Evolutionary conservation across 495 filamentous ascomycete genomes (phyloP).

Genomic region (Penicillium longicatenatum): DNA sequence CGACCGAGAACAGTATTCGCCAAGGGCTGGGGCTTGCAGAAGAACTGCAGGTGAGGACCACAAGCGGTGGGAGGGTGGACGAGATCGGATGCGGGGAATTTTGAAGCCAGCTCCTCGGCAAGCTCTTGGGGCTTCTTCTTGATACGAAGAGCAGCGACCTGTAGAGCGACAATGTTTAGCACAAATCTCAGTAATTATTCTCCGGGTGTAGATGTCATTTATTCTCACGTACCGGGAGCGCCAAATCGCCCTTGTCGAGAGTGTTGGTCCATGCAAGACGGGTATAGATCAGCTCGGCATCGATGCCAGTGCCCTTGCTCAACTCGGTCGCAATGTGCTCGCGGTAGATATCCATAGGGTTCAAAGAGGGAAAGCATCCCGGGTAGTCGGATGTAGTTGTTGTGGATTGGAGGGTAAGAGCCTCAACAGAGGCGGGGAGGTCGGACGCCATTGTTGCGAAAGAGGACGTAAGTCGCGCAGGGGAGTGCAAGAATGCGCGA

Average conservation of each 20-base stretch:
- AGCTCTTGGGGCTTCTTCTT: slow-evolving; percentile 81
- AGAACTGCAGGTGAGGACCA: slow-evolving; percentile 80
- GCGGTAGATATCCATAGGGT: slow-evolving; percentile 87
- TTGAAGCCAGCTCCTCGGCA: slow-evolving; percentile 67
- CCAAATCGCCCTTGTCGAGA: slow-evolving; percentile 87
- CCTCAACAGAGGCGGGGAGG: slow-evolving; percentile 41
- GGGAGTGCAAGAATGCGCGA: slow-evolving; percentile 12
- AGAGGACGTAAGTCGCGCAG: slow-evolving; percentile 16
- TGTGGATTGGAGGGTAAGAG: slow-evolving; percentile 43
- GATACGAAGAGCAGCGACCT: slow-evolving; percentile 72
- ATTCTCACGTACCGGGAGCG: slow-evolving; percentile 60
- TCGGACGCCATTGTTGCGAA: slow-evolving; percentile 38
- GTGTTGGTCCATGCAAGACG: slow-evolving; percentile 79
- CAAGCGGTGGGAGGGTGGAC: slow-evolving; percentile 63
- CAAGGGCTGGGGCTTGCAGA: slow-evolving; percentile 65
- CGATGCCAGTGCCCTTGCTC: slow-evolving; percentile 70
- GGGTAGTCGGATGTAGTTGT: slow-evolving; percentile 41
- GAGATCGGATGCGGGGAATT: slow-evolving; percentile 79
- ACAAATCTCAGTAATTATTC: background rate
- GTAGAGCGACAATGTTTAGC: slow-evolving; percentile 2
- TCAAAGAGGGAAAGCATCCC: slow-evolving; percentile 64
- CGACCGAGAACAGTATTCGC: slow-evolving; percentile 61
- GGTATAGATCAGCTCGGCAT: slow-evolving; percentile 73
- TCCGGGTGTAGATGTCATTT: background rate
- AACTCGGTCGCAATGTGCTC: slow-evolving; percentile 77